Evolutionary conservation across 2,329 filamentous ascomycete genomes (phyloP).

Genomic region (Monilinia fructicola): DNA sequence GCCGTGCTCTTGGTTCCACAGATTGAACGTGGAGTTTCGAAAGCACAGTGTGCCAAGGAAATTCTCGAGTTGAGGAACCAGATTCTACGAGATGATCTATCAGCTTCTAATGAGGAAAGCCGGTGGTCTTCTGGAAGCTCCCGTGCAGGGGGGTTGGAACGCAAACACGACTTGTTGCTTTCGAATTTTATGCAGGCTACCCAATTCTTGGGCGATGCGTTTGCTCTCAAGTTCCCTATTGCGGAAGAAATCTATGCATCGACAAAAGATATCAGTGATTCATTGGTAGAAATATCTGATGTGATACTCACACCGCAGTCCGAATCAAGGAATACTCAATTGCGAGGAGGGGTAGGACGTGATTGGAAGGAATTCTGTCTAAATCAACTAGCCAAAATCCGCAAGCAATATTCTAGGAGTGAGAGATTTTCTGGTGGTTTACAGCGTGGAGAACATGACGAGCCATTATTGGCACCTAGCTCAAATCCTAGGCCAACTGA

Average conservation of each 20-base stretch:
- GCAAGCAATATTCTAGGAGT: background rate
- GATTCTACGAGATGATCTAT: too few species aligned
- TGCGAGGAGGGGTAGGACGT: background rate
- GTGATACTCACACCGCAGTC: background rate
- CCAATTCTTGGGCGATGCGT: background rate
- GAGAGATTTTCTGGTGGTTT: background rate
- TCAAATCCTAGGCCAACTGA: fast-evolving
- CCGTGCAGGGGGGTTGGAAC: background rate
- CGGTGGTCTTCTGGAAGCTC: too few species aligned
- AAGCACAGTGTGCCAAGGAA: too few species aligned
- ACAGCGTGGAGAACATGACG: background rate
- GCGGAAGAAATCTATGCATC: background rate
- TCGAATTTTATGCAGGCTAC: background rate
- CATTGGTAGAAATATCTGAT: background rate
- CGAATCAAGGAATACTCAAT: background rate
- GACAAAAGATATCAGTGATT: background rate
- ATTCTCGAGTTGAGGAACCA: too few species aligned
- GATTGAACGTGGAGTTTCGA: too few species aligned
- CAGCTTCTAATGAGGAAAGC: too few species aligned
- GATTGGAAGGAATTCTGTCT: background rate
- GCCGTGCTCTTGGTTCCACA: too few species aligned
- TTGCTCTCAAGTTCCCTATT: background rate
- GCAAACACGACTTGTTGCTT: background rate
- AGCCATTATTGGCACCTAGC: background rate
- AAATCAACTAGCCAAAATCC: background rate